A percentile compares a stretch with the other conserved stretches of the same genome.
Conservation (phyloP, 1,284 basidiomycete species). For the Grifola frondosa region DNA sequence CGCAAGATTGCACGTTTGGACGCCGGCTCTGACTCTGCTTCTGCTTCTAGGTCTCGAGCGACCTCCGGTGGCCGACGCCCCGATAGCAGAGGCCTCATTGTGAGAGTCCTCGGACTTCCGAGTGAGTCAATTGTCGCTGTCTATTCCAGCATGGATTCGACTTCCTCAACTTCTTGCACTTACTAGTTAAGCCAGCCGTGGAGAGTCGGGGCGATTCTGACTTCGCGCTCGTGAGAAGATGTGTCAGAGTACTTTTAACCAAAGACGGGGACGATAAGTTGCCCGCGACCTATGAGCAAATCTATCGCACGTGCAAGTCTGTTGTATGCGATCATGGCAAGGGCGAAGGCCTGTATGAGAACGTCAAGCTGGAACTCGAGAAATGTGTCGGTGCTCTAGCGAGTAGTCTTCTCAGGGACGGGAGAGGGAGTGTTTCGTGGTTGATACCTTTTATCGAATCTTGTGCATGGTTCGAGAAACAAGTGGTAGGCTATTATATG, state of each 20-base stretch:
- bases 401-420: slow-evolving; percentile 32
- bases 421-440: slow-evolving; percentile 44
- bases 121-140: too few species aligned
- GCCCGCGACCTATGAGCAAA: slow-evolving; percentile 50
- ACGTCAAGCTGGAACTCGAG: slow-evolving; percentile 54
- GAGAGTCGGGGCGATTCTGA: slow-evolving; percentile 19
- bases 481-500: slow-evolving; percentile 49
- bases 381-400: slow-evolving; percentile 43
- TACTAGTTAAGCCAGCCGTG: slow-evolving; percentile 17
- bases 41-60: slow-evolving; percentile 46
- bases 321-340: slow-evolving; percentile 50
- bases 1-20: slow-evolving; percentile 66
- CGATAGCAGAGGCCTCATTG: slow-evolving; percentile 36
- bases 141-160: not conserved
- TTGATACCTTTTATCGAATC: slow-evolving; percentile 48
- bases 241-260: slow-evolving; percentile 45
- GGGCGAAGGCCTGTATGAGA: slow-evolving; percentile 54
- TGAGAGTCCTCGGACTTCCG: slow-evolving; percentile 43
- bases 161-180: not conserved
- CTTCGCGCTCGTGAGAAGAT: slow-evolving; percentile 37
- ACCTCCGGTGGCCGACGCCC: slow-evolving; percentile 17
- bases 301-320: slow-evolving; percentile 56
- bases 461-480: slow-evolving; percentile 62
- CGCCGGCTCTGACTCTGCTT: slow-evolving; percentile 61
- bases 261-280: slow-evolving; percentile 34